Percentiles rank a stretch among this genome's conserved stretches.
phyloP scores from a whole-genome alignment of 164 flowering plant species.

The Macadamia tetraphylla region DNA sequence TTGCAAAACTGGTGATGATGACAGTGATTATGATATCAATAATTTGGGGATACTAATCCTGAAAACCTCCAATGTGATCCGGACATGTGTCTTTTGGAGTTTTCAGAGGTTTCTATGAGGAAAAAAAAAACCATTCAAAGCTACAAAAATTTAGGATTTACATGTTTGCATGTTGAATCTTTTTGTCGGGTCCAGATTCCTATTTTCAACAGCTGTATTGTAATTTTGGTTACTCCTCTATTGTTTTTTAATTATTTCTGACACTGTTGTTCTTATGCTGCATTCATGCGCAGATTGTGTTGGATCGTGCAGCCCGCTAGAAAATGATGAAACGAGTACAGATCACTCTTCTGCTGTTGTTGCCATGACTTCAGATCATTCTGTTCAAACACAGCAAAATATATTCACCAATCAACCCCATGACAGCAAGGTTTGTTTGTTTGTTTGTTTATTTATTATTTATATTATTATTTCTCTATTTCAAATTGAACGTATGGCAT shows the following conservation, averaged over 20 bases:
- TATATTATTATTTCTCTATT: neutral
- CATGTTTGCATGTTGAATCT: neutral
- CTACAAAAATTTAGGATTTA: neutral
- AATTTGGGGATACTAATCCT: no score
- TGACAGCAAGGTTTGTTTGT: slow-evolving; percentile 5
- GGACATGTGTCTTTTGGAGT: no score
- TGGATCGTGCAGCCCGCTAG: slow-evolving; percentile 21
- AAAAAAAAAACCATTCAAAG: neutral
- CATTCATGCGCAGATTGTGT: slow-evolving; percentile 12
- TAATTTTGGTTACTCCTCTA: neutral
- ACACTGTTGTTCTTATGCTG: neutral
- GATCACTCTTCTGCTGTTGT: slow-evolving; percentile 7
- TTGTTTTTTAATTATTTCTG: neutral
- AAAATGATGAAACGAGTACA: slow-evolving; percentile 1
- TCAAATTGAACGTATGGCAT: neutral
- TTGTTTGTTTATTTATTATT: neutral
- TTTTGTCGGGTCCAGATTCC: no score
- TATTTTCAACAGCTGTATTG: no score
- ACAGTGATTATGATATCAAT: no score
- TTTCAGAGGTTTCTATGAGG: no score
- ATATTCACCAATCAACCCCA: slow-evolving; percentile 10
- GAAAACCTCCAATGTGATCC: no score
- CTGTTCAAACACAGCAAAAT: slow-evolving; percentile 4
- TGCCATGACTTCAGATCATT: slow-evolving; percentile 8
- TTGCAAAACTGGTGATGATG: no score